Conservation (phyloP, 2,329 filamentous ascomycete species). For the Paecilomyces dactylethromorphus region DNA sequence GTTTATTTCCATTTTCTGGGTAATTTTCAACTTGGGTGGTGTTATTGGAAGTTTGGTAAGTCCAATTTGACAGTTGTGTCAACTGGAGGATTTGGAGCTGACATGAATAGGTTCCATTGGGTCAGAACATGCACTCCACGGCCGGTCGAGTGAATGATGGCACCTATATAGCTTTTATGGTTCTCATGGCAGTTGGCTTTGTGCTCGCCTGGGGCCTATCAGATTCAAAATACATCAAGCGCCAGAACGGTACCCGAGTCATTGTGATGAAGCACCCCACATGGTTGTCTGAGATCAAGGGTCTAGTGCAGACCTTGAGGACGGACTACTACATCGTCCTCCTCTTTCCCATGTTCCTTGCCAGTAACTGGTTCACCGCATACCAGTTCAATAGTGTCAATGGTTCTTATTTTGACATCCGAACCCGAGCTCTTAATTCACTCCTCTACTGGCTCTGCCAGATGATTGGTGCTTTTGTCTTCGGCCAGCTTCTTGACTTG, state of each 20-base stretch:
- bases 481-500: slow-evolving; percentile 66
- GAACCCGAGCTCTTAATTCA: slow-evolving; percentile 70
- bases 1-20: slow-evolving; percentile 89
- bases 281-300: slow-evolving; percentile 71
- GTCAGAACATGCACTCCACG: slow-evolving; percentile 38
- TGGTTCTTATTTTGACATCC: slow-evolving; percentile 62
- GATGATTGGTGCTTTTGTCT: slow-evolving; percentile 67
- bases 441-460: slow-evolving; percentile 74
- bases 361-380: slow-evolving; percentile 73
- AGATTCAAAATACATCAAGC: slow-evolving; percentile 65
- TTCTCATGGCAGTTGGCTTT: slow-evolving; percentile 72
- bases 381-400: slow-evolving; percentile 76
- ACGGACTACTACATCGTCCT: slow-evolving; percentile 66
- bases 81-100: not conserved
- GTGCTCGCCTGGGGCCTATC: slow-evolving; percentile 62
- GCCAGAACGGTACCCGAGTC: slow-evolving; percentile 69
- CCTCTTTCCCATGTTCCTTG: slow-evolving; percentile 76
- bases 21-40: slow-evolving; percentile 87
- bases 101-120: slow-evolving; percentile 33
- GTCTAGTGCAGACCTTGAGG: slow-evolving; percentile 66
- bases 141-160: slow-evolving; percentile 52
- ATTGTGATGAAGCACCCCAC: slow-evolving; percentile 88
- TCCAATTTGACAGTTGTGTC: slow-evolving; percentile 3
- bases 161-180: slow-evolving; percentile 81
- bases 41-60: slow-evolving; percentile 71